Evolutionary conservation across 1,139 yeast species (phyloP).

Genomic region (Magnusiomyces suaveolens): DNA sequence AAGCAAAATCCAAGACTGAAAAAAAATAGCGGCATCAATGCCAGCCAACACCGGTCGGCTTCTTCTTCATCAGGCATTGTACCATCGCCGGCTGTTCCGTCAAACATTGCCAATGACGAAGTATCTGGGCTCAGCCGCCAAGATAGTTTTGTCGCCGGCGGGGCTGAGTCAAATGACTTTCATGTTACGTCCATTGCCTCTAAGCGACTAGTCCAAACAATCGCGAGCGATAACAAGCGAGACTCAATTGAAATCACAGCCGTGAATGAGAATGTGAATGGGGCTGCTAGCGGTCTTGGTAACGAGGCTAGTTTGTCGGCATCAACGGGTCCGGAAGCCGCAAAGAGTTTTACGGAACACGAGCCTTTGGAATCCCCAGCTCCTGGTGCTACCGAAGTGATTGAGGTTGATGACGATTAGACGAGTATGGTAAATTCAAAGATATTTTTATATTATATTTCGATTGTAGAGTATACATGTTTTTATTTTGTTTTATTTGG

Average conservation of each 20-base stretch:
- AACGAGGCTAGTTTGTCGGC: too few species aligned
- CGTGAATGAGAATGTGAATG: background rate
- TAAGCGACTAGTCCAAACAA: background rate
- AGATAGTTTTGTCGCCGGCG: background rate
- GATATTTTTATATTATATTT: too few species aligned
- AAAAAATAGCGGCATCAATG: background rate
- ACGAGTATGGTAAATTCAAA: too few species aligned
- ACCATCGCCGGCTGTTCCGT: too few species aligned
- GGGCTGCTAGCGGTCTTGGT: background rate
- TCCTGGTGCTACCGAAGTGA: background rate
- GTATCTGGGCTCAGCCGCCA: too few species aligned
- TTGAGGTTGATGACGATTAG: conserved; percentile 3
- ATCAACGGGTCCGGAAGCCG: too few species aligned
- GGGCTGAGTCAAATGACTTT: background rate
- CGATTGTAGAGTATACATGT: too few species aligned
- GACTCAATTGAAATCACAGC: conserved; percentile 1
- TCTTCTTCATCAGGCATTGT: too few species aligned
- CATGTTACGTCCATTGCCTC: background rate
- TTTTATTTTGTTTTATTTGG: too few species aligned
- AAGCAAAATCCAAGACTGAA: background rate
- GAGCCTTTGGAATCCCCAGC: background rate
- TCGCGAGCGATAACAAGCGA: background rate
- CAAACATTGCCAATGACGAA: too few species aligned
- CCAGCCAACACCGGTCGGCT: too few species aligned
- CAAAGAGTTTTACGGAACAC: too few species aligned